Evolutionary conservation across 2,329 filamentous ascomycete genomes (phyloP).

Genomic region (Akanthomyces uredinophilus): DNA sequence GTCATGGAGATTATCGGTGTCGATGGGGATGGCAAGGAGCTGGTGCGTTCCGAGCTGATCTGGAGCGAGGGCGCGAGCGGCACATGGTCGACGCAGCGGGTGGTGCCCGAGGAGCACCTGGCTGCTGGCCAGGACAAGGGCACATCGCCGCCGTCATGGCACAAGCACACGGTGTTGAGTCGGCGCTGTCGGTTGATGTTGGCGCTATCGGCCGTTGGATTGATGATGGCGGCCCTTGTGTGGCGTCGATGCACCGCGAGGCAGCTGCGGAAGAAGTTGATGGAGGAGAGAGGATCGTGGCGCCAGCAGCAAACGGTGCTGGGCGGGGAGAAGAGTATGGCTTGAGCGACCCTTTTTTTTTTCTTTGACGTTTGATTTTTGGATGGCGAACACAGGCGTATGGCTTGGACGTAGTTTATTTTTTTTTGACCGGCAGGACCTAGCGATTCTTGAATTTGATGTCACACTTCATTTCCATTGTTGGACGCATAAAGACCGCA

Average conservation of each 20-base stretch:
- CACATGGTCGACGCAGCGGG: conserved; percentile 1
- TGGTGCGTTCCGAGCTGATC: conserved; percentile 20
- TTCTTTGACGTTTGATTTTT: background rate
- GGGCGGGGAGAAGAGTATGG: background rate
- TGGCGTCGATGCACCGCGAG: background rate
- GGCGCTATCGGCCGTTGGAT: background rate
- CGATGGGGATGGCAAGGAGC: conserved; percentile 18
- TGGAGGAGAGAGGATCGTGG: background rate
- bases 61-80: background rate
- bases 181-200: background rate
- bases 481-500: conserved; percentile 6
- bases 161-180: background rate
- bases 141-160: background rate
- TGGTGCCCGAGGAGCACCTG: background rate
- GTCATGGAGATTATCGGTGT: conserved; percentile 21
- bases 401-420: background rate
- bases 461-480: background rate
- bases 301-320: background rate
- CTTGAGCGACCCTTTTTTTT: background rate
- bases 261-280: background rate
- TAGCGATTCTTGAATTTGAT: background rate
- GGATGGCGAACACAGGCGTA: background rate
- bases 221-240: background rate
- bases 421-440: background rate
- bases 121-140: background rate